phyloP scores from a whole-genome alignment of 2,329 filamentous ascomycete genomes.

The Phyllosticta citribraziliensis region DNA sequence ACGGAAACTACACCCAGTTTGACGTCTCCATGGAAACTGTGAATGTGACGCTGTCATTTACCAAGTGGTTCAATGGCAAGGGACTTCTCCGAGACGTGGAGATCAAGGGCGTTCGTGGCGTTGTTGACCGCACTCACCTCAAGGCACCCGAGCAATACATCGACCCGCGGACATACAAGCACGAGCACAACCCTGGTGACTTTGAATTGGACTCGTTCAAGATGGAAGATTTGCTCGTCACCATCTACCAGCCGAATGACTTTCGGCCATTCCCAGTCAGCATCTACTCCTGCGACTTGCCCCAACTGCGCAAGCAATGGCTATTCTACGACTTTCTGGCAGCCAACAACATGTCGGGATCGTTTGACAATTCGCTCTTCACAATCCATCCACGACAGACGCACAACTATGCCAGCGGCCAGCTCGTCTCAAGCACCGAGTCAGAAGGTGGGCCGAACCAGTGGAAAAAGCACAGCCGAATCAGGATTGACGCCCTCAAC shows the following conservation, averaged over 20 bases:
- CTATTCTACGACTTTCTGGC: constrained; percentile 95
- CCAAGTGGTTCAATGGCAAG: constrained; percentile 99
- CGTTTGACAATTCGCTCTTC: constrained; percentile 90
- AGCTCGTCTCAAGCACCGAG: constrained; percentile 46
- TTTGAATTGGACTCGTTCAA: constrained; percentile 98
- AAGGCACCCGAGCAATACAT: constrained; percentile 57
- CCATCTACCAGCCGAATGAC: constrained; percentile 76
- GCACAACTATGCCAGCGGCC: constrained; percentile 63
- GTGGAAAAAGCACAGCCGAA: constrained; percentile 93
- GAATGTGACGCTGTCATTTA: constrained; percentile 90
- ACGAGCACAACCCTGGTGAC: constrained; percentile 81
- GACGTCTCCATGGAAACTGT: constrained; percentile 91
- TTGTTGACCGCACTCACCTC: constrained; percentile 82
- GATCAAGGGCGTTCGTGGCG: constrained; percentile 83
- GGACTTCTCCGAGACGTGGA: constrained; percentile 86
- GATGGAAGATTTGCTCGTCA: constrained; percentile 85
- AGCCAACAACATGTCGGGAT: constrained; percentile 91
- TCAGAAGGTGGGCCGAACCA: constrained; percentile 55
- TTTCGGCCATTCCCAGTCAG: constrained; percentile 95
- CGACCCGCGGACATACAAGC: constrained; percentile 79
- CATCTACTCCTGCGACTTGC: constrained; percentile 91
- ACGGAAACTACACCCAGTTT: constrained; percentile 96
- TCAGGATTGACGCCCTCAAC: constrained; percentile 84
- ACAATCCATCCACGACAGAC: constrained; percentile 92
- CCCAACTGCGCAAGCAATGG: constrained; percentile 89